Evolutionary conservation across 768 basidiomycete species (phyloP), one percentile per base, ranked within the genome.

Genomic region (Suillus paluster): DNA sequence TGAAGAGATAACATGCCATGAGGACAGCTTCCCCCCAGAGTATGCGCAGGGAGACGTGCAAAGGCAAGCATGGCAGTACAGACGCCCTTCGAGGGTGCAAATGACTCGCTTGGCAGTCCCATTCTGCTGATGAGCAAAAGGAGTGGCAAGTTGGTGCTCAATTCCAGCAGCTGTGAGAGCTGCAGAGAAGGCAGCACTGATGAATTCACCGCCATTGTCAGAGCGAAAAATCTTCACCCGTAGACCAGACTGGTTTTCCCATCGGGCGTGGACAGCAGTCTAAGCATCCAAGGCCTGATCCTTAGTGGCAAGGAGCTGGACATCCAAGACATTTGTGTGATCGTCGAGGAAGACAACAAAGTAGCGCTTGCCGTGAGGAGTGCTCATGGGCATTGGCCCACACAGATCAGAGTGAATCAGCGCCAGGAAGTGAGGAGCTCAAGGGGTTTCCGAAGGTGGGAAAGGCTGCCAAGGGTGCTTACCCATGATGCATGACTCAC

Each of bases 401-500:
- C 30, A 30, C 30, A 30, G 30, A 30, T 30, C 30, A 6, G 30
- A 30, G 30, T 30, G 30, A 30, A 30, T 30, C 30, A 30, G 30
- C 30, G 30, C 30, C 30, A 30, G 30, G 30, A 30, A 30, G 30
- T 30, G 30, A 30, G 30, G 30, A 3, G 30, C 30, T 30, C 30
- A 6, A 30, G 30, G 30, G 30, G 30, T 30, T 46, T 46, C 45
- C 5, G 45, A 46, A 3, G 45, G 45, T 7, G 52, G 52, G 52
- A n/a, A 30, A 30, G 52, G 52, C 52, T 30, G 19, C 17, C 30
- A 4, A 10, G 52, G 52, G 27, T 53, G 52, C 27, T 53, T 53
- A 19, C 17, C 52, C n/a, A 53, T n/a, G 52, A 53, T 53, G 52
- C 52, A 53, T 17, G 52, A 30, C 52, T 53, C 52, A 9, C 52